These are phyloP conservation scores for Plenodomus lindquistii DNA, from an alignment of 2,329 filamentous ascomycete genomes.

Conservation along the genomic window DNA sequence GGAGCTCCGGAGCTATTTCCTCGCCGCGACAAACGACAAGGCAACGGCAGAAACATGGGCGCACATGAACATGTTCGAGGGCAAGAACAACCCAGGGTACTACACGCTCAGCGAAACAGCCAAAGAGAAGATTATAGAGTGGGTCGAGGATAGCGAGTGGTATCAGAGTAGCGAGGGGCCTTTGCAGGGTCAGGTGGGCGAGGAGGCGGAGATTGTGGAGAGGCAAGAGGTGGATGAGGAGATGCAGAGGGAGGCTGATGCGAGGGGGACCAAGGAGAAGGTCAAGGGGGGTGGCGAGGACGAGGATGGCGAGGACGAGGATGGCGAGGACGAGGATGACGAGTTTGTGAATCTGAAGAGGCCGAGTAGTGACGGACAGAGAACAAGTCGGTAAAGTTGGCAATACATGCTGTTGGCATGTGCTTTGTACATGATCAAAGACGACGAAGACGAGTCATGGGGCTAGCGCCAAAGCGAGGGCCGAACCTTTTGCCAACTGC, in stretches of 20 bases:
- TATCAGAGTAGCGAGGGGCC: conserved; percentile 56
- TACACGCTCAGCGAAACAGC: conserved; percentile 68
- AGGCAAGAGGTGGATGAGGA: conserved; percentile 25
- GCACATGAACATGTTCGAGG: conserved; percentile 80
- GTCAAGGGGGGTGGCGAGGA: conserved; percentile 7
- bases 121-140: conserved; percentile 65
- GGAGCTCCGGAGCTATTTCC: conserved; percentile 35
- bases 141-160: conserved; percentile 67
- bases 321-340: conserved; percentile 10
- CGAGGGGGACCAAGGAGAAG: conserved; percentile 6
- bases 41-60: conserved; percentile 78
- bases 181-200: conserved; percentile 28
- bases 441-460: no score
- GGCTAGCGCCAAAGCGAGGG: no score
- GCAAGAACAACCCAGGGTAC: conserved; percentile 73
- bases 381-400: no score
- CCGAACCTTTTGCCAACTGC: no score
- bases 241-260: conserved; percentile 24
- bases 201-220: conserved; percentile 39
- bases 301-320: conserved; percentile 10
- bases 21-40: conserved; percentile 70
- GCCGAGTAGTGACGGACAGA: conserved; percentile 7
- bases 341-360: conserved; percentile 23
- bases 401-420: no score
- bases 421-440: no score